phyloP scores from a whole-genome alignment of 495 filamentous ascomycete genomes.

The Lasiosphaeria miniovina region DNA sequence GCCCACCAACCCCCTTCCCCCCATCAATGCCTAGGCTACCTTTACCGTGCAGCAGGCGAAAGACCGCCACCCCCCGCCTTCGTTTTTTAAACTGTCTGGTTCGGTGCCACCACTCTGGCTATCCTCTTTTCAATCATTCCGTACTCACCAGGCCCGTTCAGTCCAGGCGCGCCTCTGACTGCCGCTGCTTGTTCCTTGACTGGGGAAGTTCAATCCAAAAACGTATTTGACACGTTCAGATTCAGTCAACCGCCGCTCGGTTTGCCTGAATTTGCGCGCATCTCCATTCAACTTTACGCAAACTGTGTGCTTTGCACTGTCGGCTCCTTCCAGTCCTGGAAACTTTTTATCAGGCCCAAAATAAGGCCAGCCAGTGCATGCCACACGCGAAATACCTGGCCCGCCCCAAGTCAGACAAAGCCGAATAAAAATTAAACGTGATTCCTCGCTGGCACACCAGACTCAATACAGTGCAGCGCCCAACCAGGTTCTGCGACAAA shows the following conservation, averaged over 20 bases:
- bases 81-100: conserved; percentile 46
- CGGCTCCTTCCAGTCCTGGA: conserved; percentile 16
- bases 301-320: conserved; percentile 22
- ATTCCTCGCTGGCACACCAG: conserved; percentile 48
- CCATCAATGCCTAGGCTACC: conserved; percentile 18
- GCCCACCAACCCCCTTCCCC: conserved; percentile 17
- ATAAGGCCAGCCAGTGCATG: conserved; percentile 26
- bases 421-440: conserved; percentile 40
- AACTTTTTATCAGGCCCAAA: conserved; percentile 6
- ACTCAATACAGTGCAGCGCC: conserved; percentile 52
- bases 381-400: conserved; percentile 31
- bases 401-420: conserved; percentile 32
- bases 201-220: conserved; percentile 43
- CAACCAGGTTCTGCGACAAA: conserved; percentile 53
- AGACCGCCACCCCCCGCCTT: conserved; percentile 46
- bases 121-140: conserved; percentile 61
- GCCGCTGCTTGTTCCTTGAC: conserved; percentile 42
- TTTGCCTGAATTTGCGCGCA: conserved; percentile 12
- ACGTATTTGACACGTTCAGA: conserved; percentile 36
- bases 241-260: conserved; percentile 24
- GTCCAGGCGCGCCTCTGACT: conserved; percentile 38
- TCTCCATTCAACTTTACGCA: conserved; percentile 25
- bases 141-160: conserved; percentile 57
- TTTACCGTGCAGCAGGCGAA: conserved; percentile 9
- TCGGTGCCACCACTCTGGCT: conserved; percentile 51